phyloP scores from a whole-genome alignment of 805 yeast genomes.

The Zygosaccharomyces bailii region DNA sequence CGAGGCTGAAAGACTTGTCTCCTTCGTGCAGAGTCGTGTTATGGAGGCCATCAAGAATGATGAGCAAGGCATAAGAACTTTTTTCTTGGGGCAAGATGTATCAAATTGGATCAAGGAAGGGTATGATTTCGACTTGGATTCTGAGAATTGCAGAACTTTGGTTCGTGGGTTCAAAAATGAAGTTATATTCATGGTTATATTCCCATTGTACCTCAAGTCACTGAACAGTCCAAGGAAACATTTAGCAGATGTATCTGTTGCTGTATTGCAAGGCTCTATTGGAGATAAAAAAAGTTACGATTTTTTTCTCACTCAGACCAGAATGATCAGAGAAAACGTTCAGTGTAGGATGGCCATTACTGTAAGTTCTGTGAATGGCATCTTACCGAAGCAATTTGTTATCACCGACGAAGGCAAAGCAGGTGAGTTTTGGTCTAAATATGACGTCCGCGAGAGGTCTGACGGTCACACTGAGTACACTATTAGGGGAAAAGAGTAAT shows the following conservation, averaged over 20 bases:
- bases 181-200: constrained; percentile 17
- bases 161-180: constrained; percentile 14
- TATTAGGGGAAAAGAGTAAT: constrained; percentile 5
- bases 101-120: constrained; percentile 17
- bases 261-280: constrained; percentile 13
- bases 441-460: constrained; percentile 13
- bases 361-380: constrained; percentile 13
- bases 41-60: constrained; percentile 25
- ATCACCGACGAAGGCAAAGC: constrained; percentile 23
- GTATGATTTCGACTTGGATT: constrained; percentile 17
- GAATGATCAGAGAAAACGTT: constrained; percentile 8
- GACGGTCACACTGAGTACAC: constrained; percentile 30
- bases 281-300: constrained; percentile 3
- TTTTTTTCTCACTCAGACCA: constrained; percentile 8
- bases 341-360: constrained; percentile 24
- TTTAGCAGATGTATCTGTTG: constrained; percentile 20
- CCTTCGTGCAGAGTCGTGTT: constrained; percentile 16
- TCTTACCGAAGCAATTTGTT: constrained; percentile 20
- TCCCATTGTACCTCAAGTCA: constrained; percentile 18
- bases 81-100: constrained; percentile 18
- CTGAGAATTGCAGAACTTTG: constrained; percentile 8
- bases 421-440: constrained; percentile 18
- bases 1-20: constrained; percentile 9
- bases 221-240: constrained; percentile 12
- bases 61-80: constrained; percentile 25